Percentiles rank a stretch among this genome's conserved stretches.
Evolutionary conservation across 768 basidiomycete genomes (phyloP).

Genomic region (Galerina sulciceps): DNA sequence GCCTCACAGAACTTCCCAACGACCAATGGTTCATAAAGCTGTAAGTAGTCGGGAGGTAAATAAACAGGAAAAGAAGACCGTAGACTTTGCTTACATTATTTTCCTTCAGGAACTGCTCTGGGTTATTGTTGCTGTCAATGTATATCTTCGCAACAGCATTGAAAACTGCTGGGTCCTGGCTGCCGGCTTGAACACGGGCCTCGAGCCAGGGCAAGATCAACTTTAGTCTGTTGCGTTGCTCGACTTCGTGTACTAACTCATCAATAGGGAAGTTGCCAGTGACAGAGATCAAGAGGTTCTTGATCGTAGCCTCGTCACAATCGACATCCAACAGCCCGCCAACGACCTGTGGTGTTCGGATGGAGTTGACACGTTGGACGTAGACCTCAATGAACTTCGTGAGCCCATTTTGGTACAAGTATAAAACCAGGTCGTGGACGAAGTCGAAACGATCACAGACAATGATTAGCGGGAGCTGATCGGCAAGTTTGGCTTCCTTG

Average conservation of each 20-base stretch:
- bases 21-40: slow-evolving; percentile 96
- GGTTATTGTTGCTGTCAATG: slow-evolving; percentile 99
- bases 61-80: not conserved
- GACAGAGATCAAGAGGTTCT: slow-evolving; percentile 90
- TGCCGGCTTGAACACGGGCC: slow-evolving; percentile 89
- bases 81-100: slow-evolving; percentile 75
- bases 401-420: slow-evolving; percentile 96
- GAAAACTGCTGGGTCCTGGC: slow-evolving; percentile 91
- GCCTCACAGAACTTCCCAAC: slow-evolving; percentile 99
- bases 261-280: slow-evolving; percentile 98
- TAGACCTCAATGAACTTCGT: slow-evolving; percentile 99
- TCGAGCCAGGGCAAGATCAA: slow-evolving; percentile 98
- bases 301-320: slow-evolving; percentile 96
- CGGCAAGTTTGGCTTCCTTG: slow-evolving; percentile 95
- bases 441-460: slow-evolving; percentile 99
- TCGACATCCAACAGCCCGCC: slow-evolving; percentile 97
- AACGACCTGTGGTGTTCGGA: slow-evolving; percentile 94
- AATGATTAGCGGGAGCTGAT: slow-evolving; percentile 98
- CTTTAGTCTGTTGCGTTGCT: slow-evolving; percentile 94
- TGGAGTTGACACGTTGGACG: slow-evolving; percentile 97
- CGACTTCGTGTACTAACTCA: slow-evolving; percentile 96
- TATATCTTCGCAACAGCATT: slow-evolving; percentile 99
- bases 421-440: slow-evolving; percentile 97
- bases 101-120: slow-evolving; percentile 96
- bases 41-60: slow-evolving; percentile 12